Percentiles rank a stretch among this genome's conserved stretches.
phyloP scores from a whole-genome alignment of 2,329 filamentous ascomycete genomes.

The Nemania sp. region DNA sequence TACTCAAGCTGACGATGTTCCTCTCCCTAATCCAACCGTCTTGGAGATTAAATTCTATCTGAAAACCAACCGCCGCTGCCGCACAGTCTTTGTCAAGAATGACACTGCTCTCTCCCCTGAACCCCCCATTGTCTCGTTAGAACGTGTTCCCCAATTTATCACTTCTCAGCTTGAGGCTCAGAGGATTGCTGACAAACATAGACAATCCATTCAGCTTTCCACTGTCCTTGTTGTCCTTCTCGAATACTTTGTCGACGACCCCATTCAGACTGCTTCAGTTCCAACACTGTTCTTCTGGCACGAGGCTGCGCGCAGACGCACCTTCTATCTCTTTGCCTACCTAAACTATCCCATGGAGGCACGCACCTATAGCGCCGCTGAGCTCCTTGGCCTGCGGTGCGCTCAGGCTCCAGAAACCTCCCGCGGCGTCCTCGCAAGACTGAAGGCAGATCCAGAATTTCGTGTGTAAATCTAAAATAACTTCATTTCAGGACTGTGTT shows the following conservation, averaged over 20 bases:
- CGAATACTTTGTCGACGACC: slow-evolving; percentile 25
- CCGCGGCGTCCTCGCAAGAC: slow-evolving; percentile 22
- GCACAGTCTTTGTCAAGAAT: slow-evolving; percentile 17
- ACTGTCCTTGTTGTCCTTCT: slow-evolving; percentile 42
- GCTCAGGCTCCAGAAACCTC: slow-evolving; percentile 13
- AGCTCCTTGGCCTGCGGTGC: slow-evolving; percentile 50
- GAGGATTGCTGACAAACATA: slow-evolving; percentile 42
- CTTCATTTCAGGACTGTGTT: not conserved
- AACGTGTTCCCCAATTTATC: slow-evolving; percentile 44
- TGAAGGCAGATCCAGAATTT: slow-evolving; percentile 45
- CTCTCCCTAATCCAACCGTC: slow-evolving; percentile 31
- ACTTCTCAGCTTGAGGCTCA: slow-evolving; percentile 48
- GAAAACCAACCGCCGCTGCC: slow-evolving; percentile 22
- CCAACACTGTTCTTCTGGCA: slow-evolving; percentile 49
- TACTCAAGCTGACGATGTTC: slow-evolving; percentile 33
- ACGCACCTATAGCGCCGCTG: slow-evolving; percentile 48
- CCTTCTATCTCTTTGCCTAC: slow-evolving; percentile 49
- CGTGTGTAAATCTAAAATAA: slow-evolving; percentile 41
- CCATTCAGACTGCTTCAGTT: slow-evolving; percentile 30
- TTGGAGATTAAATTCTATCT: slow-evolving; percentile 38
- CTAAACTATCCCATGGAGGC: slow-evolving; percentile 48
- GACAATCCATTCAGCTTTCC: slow-evolving; percentile 35
- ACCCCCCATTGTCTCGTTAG: slow-evolving; percentile 3
- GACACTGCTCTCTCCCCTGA: not conserved
- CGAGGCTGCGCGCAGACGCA: slow-evolving; percentile 41